Percentiles rank a stretch among this genome's conserved stretches.
phyloP scores from a whole-genome alignment of 2,329 filamentous ascomycete genomes.

The Fusarium sp. region DNA sequence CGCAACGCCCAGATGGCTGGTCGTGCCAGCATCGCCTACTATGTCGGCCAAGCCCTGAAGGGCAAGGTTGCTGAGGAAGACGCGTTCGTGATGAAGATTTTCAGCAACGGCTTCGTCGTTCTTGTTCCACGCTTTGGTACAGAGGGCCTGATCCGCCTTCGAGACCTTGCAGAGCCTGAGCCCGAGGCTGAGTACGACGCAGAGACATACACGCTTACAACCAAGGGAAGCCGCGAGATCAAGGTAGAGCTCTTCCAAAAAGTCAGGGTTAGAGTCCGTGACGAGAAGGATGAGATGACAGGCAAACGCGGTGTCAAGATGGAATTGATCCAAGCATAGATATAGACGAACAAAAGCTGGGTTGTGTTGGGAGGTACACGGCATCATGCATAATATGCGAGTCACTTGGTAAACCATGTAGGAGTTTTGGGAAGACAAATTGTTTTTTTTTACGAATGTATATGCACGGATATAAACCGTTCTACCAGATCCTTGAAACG shows the following conservation, averaged over 20 bases:
- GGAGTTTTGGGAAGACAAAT: constrained; percentile 39
- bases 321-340: constrained; percentile 62
- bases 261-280: constrained; percentile 86
- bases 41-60: constrained; percentile 95
- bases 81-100: constrained; percentile 96
- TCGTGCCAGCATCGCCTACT: constrained; percentile 94
- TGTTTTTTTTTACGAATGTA: constrained; percentile 40
- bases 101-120: constrained; percentile 96
- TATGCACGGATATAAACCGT: constrained; percentile 43
- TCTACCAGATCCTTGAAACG: constrained; percentile 47
- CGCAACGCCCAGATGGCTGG: constrained; percentile 97
- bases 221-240: constrained; percentile 63
- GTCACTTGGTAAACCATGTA: constrained; percentile 17
- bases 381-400: constrained; percentile 27
- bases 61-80: constrained; percentile 81
- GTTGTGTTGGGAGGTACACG: background rate
- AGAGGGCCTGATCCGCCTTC: constrained; percentile 86
- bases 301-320: constrained; percentile 92
- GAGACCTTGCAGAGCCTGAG: constrained; percentile 81
- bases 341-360: background rate
- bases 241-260: constrained; percentile 90
- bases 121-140: constrained; percentile 97
- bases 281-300: constrained; percentile 94
- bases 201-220: constrained; percentile 81
- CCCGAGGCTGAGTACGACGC: constrained; percentile 86